Evolutionary conservation across 1,284 basidiomycete species (phyloP), one percentile per base, ranked within the genome.

Genomic region (Leccinum pallidistipes): DNA sequence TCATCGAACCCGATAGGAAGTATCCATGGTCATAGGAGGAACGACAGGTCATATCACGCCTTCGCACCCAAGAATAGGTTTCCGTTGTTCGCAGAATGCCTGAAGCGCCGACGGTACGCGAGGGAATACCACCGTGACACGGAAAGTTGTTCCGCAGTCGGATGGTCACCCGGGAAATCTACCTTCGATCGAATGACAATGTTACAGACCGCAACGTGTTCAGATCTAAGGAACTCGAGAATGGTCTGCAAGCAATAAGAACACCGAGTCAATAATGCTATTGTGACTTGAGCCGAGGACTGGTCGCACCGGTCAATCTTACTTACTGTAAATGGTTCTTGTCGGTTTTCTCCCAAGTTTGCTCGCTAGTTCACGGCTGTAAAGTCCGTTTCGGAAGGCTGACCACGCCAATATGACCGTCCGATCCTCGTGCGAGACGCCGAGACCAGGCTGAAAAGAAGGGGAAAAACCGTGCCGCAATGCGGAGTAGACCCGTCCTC

Each of bases 391-490:
- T 6, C 12, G 32, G 18, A 32, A 27, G 51, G 3, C 31, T 53
- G 24, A 6, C 2, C 18, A 32, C 4, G 21, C 36, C 3, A 24
- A n/a, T 18, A 38, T 38, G 9, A 36, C 53, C 9, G 34, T 34
- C 56, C 63, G 59, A 58, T 40, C 2, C 18, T 47, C 63, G 64
- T 36, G 64, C 21, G 59, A 62, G 50, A 32, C 29, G 36, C 36
- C 40, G 40, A 43, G 40, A 43, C 40, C 34, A 16, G n/a, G 18
- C 32, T 24, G 11, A 12, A 18, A 29, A 51, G 50, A 38, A 14
- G 36, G 24, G 21, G 59, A 12, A 45, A 52, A 34, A 36, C 6
- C 24, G 49, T 12, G 27, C 11, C 31, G 7, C 16, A 34, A 34
- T 24, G 40, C 61, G 53, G 60, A 43, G 60, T 36, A 43, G 12